Percentiles rank a stretch among this genome's conserved stretches.
Evolutionary conservation across 1,284 basidiomycete species (phyloP).

Genomic region (Pseudozyma pruni): DNA sequence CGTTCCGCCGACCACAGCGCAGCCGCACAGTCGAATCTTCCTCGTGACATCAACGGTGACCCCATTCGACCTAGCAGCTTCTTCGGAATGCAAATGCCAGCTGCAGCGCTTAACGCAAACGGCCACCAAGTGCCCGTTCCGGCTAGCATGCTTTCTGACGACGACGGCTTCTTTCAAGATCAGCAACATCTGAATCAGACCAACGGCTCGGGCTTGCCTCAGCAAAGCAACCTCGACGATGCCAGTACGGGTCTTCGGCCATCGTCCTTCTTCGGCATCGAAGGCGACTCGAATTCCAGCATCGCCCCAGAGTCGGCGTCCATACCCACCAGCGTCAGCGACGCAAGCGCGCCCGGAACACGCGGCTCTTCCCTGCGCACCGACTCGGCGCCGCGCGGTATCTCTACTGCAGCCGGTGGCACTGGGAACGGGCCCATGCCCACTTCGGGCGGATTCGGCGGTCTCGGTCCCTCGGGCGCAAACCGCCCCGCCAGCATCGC

Average conservation of each 20-base stretch:
- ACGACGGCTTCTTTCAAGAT: slow-evolving; percentile 38
- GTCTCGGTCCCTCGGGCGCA: slow-evolving; percentile 47
- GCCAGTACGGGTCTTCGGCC: slow-evolving; percentile 28
- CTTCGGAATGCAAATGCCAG: slow-evolving; percentile 56
- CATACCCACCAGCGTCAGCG: slow-evolving; percentile 9
- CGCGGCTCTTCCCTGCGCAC: slow-evolving; percentile 28
- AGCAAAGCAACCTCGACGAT: slow-evolving; percentile 21
- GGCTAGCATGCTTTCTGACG: slow-evolving; percentile 29
- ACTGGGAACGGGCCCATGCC: slow-evolving; percentile 57
- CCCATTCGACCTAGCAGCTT: slow-evolving; percentile 49
- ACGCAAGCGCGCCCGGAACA: slow-evolving; percentile 13
- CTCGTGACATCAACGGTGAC: slow-evolving; percentile 26
- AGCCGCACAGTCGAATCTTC: slow-evolving; percentile 1
- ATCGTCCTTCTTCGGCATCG: slow-evolving; percentile 50
- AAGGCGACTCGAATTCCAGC: slow-evolving; percentile 22
- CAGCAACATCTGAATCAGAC: slow-evolving; percentile 31
- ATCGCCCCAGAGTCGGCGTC: slow-evolving; percentile 8
- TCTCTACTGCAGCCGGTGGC: slow-evolving; percentile 55
- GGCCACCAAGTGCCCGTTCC: slow-evolving; percentile 44
- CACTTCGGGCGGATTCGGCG: slow-evolving; percentile 30
- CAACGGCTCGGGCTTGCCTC: slow-evolving; percentile 18
- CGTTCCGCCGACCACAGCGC: slow-evolving; percentile 11
- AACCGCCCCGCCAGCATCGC: slow-evolving; percentile 59
- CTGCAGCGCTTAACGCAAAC: slow-evolving; percentile 41
- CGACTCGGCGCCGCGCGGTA: slow-evolving; percentile 34